These are phyloP conservation scores for Aechmea fasciata DNA, from an alignment of 176 grass and related monocot species.

Conservation along the genomic window DNA sequence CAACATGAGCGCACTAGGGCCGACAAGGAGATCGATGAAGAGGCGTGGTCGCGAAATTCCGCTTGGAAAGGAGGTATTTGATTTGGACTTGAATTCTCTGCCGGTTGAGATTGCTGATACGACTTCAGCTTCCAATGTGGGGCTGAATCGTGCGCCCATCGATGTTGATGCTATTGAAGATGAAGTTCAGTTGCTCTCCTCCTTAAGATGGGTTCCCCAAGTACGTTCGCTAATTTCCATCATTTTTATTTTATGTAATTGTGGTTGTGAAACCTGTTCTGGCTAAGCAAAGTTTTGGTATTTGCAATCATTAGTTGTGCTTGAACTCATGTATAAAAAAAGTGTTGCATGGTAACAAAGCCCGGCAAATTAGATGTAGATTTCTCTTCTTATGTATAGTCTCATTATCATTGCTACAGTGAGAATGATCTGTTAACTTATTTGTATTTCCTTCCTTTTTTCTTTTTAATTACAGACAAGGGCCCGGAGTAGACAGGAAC, in stretches of 20 bases:
- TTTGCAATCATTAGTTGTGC: too few species aligned
- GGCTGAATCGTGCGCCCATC: constrained; percentile 12
- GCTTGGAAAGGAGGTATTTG: not conserved
- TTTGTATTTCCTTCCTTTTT: not conserved
- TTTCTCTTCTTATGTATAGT: too few species aligned
- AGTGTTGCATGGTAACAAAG: too few species aligned
- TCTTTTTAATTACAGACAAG: constrained; percentile 35
- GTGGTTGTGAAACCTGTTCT: too few species aligned
- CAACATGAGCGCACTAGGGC: not conserved
- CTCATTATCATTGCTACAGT: too few species aligned
- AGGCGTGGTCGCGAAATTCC: not conserved
- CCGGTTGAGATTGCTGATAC: not conserved
- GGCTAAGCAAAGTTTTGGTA: too few species aligned
- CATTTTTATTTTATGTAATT: not conserved
- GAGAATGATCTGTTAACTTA: not conserved
- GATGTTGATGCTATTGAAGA: constrained; percentile 22
- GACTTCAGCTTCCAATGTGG: not conserved
- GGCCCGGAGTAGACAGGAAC: constrained; percentile 19
- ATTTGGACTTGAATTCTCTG: constrained; percentile 2
- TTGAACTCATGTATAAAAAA: too few species aligned
- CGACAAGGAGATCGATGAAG: not conserved
- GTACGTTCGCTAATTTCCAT: constrained; percentile 5
- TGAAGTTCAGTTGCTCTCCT: constrained; percentile 6
- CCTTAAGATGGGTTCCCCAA: not conserved
- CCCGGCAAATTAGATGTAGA: too few species aligned